Evolutionary conservation across 1,139 yeast species (phyloP).

Genomic region (Meyerozyma elateridarum): DNA sequence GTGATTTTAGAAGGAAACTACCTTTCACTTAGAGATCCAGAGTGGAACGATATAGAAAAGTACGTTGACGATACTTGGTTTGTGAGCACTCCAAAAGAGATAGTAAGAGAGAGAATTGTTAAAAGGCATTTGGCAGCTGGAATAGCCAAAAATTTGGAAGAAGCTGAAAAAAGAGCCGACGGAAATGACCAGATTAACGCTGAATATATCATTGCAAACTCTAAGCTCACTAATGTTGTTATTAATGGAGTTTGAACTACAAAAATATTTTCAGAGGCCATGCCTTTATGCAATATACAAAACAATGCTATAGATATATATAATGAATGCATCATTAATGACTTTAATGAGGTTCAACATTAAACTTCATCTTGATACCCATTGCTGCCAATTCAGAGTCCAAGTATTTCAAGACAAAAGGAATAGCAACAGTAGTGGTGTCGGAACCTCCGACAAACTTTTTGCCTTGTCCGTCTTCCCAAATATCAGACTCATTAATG

Average conservation of each 20-base stretch:
- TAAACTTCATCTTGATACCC: conserved; percentile 93
- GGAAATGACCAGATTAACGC: conserved; percentile 17
- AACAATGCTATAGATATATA: background rate
- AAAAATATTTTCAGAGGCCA: background rate
- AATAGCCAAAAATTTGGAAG: conserved; percentile 10
- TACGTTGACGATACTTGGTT: conserved; percentile 15
- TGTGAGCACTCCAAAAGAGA: conserved; percentile 9
- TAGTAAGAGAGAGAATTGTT: conserved; percentile 14
- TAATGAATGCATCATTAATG: conserved; percentile 1
- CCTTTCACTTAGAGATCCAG: conserved; percentile 13
- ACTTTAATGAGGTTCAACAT: conserved; percentile 58
- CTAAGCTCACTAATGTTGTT: conserved; percentile 1
- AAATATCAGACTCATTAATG: conserved; percentile 70
- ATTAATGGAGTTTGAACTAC: background rate
- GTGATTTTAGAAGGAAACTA: conserved; percentile 18
- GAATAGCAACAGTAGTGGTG: conserved; percentile 92
- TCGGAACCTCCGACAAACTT: conserved; percentile 88
- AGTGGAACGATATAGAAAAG: conserved; percentile 13
- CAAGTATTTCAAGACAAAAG: conserved; percentile 90
- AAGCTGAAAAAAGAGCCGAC: conserved; percentile 14
- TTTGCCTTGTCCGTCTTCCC: conserved; percentile 98
- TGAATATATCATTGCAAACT: conserved; percentile 10
- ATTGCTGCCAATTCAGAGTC: conserved; percentile 96
- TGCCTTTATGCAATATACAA: conserved; percentile 3
- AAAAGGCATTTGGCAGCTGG: conserved; percentile 15